Percentiles rank a stretch among this genome's conserved stretches.
Evolutionary conservation across 148 eudicot genomes (phyloP).

Genomic region (Fagopyrum tataricum): DNA sequence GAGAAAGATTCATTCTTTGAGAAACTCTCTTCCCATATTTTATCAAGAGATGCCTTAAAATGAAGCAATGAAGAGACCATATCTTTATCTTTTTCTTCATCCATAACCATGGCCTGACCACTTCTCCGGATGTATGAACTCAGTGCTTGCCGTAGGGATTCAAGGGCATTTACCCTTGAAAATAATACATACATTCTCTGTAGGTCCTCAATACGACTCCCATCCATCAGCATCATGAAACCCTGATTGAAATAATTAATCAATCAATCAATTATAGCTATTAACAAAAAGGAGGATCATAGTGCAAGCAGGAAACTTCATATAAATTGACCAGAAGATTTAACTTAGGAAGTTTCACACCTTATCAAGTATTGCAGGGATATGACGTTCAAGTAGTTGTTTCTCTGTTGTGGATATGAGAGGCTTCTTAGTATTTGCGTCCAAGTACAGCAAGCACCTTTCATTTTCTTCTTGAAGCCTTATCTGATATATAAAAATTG

Average conservation of each 20-base stretch:
- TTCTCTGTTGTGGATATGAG: slow-evolving; percentile 78
- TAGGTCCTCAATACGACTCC: slow-evolving; percentile 79
- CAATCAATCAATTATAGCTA: slow-evolving; percentile 3
- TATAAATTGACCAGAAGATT: not conserved
- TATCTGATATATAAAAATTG: slow-evolving; percentile 32
- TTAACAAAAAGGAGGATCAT: not conserved
- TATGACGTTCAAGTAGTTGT: slow-evolving; percentile 89
- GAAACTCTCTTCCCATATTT: slow-evolving; percentile 92
- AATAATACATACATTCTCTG: slow-evolving; percentile 71
- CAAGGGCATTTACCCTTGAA: slow-evolving; percentile 72
- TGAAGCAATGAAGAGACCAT: slow-evolving; percentile 89
- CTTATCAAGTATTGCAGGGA: slow-evolving; percentile 85
- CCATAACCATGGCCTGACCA: slow-evolving; percentile 80
- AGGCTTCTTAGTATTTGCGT: slow-evolving; percentile 78
- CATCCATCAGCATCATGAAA: slow-evolving; percentile 79
- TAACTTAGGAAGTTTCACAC: slow-evolving; percentile 20
- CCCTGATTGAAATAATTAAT: slow-evolving; percentile 43
- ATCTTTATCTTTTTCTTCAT: slow-evolving; percentile 96
- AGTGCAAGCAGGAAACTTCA: not conserved
- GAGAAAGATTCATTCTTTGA: slow-evolving; percentile 75
- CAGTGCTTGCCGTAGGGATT: slow-evolving; percentile 68
- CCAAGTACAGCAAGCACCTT: slow-evolving; percentile 79
- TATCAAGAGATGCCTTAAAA: slow-evolving; percentile 74
- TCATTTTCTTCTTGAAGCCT: slow-evolving; percentile 95
- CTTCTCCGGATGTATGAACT: slow-evolving; percentile 70